A percentile compares a stretch with the other conserved stretches of the same genome.
Conservation (phyloP, 2,329 filamentous ascomycete genomes). For the Neocucurbitaria cava region DNA sequence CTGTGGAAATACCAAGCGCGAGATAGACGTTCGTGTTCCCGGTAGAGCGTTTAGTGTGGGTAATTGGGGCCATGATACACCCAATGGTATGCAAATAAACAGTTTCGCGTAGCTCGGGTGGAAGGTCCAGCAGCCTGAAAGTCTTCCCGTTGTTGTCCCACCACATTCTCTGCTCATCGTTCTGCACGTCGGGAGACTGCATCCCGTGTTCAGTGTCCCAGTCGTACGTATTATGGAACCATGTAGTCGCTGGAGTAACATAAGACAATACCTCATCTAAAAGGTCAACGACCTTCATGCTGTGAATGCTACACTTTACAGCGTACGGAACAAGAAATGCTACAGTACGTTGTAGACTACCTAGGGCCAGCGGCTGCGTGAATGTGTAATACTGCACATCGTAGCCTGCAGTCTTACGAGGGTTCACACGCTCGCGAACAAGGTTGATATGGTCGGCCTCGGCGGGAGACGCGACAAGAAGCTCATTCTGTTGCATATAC, state of each 20-base stretch:
- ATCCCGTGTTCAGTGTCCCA: slow-evolving; percentile 8
- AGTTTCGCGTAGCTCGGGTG: slow-evolving; percentile 15
- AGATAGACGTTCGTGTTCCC: no score
- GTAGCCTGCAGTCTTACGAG: neutral
- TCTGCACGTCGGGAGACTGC: slow-evolving; percentile 11
- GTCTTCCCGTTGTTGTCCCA: slow-evolving; percentile 16
- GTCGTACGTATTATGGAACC: slow-evolving; percentile 17
- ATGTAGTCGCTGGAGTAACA: neutral
- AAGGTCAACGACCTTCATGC: no score
- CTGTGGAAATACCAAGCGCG: no score
- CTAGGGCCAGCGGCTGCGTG: neutral
- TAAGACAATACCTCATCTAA: no score
- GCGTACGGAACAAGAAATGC: slow-evolving; percentile 1
- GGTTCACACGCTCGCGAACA: neutral
- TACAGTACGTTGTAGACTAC: slow-evolving; percentile 2
- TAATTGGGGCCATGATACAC: slow-evolving; percentile 13
- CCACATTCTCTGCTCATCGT: slow-evolving; percentile 21
- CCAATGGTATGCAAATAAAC: slow-evolving; percentile 21
- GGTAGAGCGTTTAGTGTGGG: no score
- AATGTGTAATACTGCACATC: slow-evolving; percentile 15
- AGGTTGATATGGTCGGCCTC: neutral
- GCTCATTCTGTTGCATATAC: slow-evolving; percentile 9
- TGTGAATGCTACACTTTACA: no score
- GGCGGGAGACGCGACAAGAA: slow-evolving; percentile 12
- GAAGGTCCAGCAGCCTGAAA: slow-evolving; percentile 19